phyloP scores from a whole-genome alignment of 73 alveolate species.

The Symbiodinium pilosum region DNA sequence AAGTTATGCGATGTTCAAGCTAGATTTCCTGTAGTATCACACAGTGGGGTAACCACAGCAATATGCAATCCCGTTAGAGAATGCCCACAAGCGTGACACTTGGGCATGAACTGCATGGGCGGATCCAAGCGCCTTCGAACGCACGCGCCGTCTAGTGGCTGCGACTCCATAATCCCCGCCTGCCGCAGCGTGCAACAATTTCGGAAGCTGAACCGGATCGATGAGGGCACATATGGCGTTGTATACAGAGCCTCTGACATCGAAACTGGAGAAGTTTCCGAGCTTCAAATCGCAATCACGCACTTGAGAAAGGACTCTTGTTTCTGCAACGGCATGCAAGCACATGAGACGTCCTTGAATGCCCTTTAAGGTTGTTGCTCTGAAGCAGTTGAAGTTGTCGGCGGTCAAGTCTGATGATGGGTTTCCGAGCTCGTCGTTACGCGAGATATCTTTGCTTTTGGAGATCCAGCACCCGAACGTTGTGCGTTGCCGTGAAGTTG shows the following conservation, averaged over 20 bases:
- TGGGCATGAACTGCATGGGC: not conserved
- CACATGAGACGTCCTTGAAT: not conserved
- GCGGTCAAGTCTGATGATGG: slow-evolving; percentile 77
- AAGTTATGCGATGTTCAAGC: too few relatives aligned
- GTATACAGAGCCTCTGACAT: slow-evolving; percentile 96
- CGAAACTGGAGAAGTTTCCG: slow-evolving; percentile 92
- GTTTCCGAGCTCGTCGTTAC: slow-evolving; percentile 80
- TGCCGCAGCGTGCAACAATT: slow-evolving; percentile 6
- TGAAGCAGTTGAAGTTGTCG: slow-evolving; percentile 84
- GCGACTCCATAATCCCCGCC: not conserved
- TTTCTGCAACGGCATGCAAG: not conserved
- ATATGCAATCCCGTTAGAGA: too few relatives aligned
- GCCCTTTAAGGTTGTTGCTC: slow-evolving; percentile 35
- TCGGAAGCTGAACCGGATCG: slow-evolving; percentile 92
- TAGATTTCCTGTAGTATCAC: too few relatives aligned
- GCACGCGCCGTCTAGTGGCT: not conserved
- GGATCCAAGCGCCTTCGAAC: not conserved
- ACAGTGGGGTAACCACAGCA: too few relatives aligned
- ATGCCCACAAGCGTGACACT: too few relatives aligned
- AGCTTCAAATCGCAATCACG: not conserved
- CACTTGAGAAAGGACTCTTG: too few relatives aligned
- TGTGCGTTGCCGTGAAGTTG: slow-evolving; percentile 81
- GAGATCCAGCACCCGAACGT: slow-evolving; percentile 62
- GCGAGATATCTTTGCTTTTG: slow-evolving; percentile 59
- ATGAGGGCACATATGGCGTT: slow-evolving; percentile 98